phyloP scores from a whole-genome alignment of 306 rosid species.

The Rosa persica region DNA sequence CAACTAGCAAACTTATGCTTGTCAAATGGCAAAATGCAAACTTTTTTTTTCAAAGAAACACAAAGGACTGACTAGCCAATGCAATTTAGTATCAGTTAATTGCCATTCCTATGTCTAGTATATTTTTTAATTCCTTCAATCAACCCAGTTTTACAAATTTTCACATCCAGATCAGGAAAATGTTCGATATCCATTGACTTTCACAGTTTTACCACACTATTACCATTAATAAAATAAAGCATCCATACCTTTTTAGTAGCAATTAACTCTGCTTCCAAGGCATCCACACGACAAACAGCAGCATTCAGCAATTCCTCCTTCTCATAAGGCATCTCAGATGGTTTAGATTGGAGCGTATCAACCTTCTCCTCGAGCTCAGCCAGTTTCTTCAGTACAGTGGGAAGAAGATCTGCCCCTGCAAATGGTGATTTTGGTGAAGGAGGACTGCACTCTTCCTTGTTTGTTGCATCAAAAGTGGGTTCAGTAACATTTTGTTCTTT shows the following conservation, averaged over 20 bases:
- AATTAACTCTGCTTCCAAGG: constrained; percentile 92
- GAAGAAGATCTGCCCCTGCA: constrained; percentile 48
- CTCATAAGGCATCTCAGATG: constrained; percentile 88
- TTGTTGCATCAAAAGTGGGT: constrained; percentile 30
- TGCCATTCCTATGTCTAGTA: background rate
- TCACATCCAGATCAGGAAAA: background rate
- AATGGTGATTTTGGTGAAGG: constrained; percentile 43
- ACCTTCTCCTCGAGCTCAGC: constrained; percentile 92
- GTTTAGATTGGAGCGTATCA: constrained; percentile 72
- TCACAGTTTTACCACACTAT: background rate
- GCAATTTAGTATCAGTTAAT: background rate
- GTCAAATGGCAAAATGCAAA: background rate
- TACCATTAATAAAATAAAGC: background rate
- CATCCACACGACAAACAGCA: constrained; percentile 98
- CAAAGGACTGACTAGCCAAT: background rate
- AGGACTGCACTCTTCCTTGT: constrained; percentile 37
- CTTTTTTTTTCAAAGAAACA: background rate
- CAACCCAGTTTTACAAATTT: background rate
- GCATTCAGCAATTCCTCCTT: constrained; percentile 95
- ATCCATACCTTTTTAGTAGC: constrained; percentile 80
- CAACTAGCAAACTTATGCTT: background rate
- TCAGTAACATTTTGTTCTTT: constrained; percentile 36
- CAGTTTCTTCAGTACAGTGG: constrained; percentile 64
- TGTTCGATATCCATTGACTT: background rate
- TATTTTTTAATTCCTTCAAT: background rate